phyloP scores from a whole-genome alignment of 2,329 filamentous ascomycete species.

The Ophiostoma montium region DNA sequence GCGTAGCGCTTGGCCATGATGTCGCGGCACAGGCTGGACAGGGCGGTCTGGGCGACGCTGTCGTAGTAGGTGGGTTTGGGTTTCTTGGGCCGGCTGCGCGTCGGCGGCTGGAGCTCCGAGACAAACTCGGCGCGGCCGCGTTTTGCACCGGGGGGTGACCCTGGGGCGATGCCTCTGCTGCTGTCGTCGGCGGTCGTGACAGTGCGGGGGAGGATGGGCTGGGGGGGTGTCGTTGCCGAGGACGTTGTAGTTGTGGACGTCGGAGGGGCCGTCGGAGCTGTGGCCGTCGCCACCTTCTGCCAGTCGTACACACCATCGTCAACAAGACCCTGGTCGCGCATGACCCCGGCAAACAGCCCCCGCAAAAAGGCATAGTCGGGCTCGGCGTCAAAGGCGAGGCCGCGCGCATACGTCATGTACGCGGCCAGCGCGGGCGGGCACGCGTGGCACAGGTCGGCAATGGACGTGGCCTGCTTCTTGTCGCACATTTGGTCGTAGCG shows the following conservation, averaged over 20 bases:
- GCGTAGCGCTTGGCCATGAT: conserved; percentile 10
- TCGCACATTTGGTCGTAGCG: conserved; percentile 99
- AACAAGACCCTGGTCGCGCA: conserved; percentile 83
- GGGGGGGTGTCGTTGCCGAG: neutral
- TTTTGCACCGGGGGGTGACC: conserved; percentile 8
- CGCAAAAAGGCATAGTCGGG: conserved; percentile 96
- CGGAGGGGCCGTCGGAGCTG: neutral
- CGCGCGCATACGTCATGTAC: conserved; percentile 90
- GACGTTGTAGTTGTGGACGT: too few relatives aligned
- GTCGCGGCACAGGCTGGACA: conserved; percentile 9
- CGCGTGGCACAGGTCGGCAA: conserved; percentile 90
- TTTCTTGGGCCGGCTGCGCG: conserved; percentile 7
- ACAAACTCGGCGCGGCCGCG: conserved; percentile 11
- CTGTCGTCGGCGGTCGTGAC: neutral
- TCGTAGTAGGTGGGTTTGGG: conserved; percentile 7
- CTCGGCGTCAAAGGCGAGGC: conserved; percentile 93
- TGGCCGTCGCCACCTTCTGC: conserved; percentile 58
- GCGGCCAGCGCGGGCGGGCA: conserved; percentile 96
- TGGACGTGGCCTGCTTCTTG: conserved; percentile 95
- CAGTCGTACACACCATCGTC: conserved; percentile 98
- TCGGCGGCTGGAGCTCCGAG: conserved; percentile 10
- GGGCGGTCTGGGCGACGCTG: conserved; percentile 2
- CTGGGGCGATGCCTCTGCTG: too few relatives aligned
- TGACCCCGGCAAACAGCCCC: conserved; percentile 84
- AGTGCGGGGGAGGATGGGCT: too few relatives aligned